These are phyloP conservation scores for Nigrospora oryzae DNA, from an alignment of 2,329 filamentous ascomycete species.

Conservation along the genomic window DNA sequence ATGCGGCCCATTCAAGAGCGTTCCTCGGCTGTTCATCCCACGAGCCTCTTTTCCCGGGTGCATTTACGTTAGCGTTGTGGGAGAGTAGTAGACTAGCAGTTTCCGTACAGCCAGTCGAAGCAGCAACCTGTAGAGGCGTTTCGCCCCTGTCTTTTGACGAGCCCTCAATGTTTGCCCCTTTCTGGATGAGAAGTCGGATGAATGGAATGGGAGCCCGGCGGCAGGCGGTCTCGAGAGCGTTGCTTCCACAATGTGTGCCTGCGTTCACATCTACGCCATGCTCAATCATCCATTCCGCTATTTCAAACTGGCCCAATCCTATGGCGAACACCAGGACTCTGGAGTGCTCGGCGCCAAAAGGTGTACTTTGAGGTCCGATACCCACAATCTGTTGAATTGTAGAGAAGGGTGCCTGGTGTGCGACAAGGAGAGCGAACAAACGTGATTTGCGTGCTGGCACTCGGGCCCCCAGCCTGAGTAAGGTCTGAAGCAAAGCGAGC, in stretches of 20 bases:
- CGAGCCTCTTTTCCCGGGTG: no score
- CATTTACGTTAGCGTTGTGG: background rate
- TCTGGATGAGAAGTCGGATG: background rate
- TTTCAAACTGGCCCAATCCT: background rate
- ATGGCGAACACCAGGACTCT: background rate
- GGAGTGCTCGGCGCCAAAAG: no score
- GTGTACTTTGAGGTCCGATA: background rate
- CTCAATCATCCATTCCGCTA: background rate
- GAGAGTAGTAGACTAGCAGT: background rate
- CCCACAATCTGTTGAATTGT: background rate
- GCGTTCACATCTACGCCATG: background rate
- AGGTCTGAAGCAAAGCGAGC: background rate
- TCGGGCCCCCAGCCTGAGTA: background rate
- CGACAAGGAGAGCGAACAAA: background rate
- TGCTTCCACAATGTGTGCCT: background rate
- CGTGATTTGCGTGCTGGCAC: background rate
- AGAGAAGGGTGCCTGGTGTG: background rate
- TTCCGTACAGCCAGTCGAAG: rapidly evolving
- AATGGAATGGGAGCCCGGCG: background rate
- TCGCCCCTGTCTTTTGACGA: background rate
- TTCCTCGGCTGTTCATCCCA: background rate
- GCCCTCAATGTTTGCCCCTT: background rate
- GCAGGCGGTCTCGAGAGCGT: background rate
- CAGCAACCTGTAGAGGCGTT: background rate
- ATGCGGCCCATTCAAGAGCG: background rate